Conservation (phyloP, 2,329 filamentous ascomycete genomes). For the Exophiala aquamarina region DNA sequence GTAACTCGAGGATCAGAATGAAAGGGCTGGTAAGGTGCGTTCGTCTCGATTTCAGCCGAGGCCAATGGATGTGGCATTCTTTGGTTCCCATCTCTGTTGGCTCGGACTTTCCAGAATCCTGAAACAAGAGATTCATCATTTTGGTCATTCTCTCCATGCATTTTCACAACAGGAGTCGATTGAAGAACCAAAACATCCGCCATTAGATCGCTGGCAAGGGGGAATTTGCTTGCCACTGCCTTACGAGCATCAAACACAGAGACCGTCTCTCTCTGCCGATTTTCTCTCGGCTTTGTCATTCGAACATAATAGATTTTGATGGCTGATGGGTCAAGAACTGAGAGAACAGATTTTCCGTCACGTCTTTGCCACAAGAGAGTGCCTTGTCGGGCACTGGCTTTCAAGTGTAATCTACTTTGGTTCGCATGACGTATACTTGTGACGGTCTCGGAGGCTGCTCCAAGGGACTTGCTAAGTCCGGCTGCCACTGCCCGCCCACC, state of each 20-base stretch:
- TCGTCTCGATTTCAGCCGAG: conserved; percentile 91
- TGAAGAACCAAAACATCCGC: not conserved
- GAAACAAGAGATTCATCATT: conserved; percentile 1
- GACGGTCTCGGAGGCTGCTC: conserved; percentile 49
- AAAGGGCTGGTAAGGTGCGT: conserved; percentile 92
- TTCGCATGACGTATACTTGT: conserved; percentile 49
- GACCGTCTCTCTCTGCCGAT: conserved; percentile 39
- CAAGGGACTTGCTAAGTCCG: conserved; percentile 51
- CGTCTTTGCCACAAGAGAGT: conserved; percentile 47
- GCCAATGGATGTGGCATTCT: conserved; percentile 58
- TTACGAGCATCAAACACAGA: conserved; percentile 29
- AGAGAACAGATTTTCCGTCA: conserved; percentile 41
- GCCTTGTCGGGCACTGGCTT: conserved; percentile 40
- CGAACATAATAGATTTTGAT: conserved; percentile 34
- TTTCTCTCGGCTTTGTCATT: conserved; percentile 28
- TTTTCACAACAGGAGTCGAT: too few species aligned
- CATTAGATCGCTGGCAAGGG: conserved; percentile 8
- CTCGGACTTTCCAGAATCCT: conserved; percentile 46
- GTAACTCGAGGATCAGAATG: conserved; percentile 84
- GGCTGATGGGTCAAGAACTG: conserved; percentile 45
- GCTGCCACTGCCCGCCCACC: conserved; percentile 49
- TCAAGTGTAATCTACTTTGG: conserved; percentile 49
- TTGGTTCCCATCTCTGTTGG: conserved; percentile 39
- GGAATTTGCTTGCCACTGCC: conserved; percentile 20
- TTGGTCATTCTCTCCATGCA: not conserved